phyloP scores from a whole-genome alignment of 345 rosid genomes.

The Eucalyptus tenuipes region DNA sequence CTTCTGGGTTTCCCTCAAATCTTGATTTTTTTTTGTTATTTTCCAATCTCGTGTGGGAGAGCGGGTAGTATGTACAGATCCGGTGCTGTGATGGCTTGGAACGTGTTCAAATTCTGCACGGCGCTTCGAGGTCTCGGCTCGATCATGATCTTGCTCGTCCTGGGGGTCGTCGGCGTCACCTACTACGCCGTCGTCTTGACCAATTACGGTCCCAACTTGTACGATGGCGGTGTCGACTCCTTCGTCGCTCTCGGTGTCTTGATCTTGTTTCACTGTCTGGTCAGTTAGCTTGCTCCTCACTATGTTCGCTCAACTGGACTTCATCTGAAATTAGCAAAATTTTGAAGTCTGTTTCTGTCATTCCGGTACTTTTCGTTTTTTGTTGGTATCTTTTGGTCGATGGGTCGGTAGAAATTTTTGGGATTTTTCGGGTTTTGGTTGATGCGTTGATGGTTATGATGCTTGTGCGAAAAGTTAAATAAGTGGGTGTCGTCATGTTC shows the following conservation, averaged over 20 bases:
- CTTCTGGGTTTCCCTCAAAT: neutral
- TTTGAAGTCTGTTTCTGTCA: neutral
- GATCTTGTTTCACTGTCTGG: conserved; percentile 73
- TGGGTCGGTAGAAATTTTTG: neutral
- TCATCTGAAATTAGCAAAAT: neutral
- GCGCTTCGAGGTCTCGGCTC: conserved; percentile 90
- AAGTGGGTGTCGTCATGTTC: neutral
- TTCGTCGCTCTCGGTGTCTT: conserved; percentile 42
- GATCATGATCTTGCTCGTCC: conserved; percentile 89
- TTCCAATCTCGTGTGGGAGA: neutral
- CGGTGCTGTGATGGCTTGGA: conserved; percentile 75
- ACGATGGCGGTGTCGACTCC: conserved; percentile 52
- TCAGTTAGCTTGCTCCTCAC: conserved; percentile 1
- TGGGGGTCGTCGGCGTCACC: conserved; percentile 87
- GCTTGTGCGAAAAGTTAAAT: neutral
- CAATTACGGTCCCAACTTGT: conserved; percentile 74
- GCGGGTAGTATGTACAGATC: neutral
- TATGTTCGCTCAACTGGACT: neutral
- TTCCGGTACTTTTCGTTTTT: neutral
- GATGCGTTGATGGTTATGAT: neutral
- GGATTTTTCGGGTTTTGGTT: neutral
- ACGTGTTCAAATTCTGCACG: conserved; percentile 93
- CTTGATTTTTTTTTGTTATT: neutral
- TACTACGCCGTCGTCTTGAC: conserved; percentile 89
- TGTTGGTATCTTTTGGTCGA: neutral